Conservation (phyloP, 768 basidiomycete genomes). For the Kwoniella pini region DNA sequence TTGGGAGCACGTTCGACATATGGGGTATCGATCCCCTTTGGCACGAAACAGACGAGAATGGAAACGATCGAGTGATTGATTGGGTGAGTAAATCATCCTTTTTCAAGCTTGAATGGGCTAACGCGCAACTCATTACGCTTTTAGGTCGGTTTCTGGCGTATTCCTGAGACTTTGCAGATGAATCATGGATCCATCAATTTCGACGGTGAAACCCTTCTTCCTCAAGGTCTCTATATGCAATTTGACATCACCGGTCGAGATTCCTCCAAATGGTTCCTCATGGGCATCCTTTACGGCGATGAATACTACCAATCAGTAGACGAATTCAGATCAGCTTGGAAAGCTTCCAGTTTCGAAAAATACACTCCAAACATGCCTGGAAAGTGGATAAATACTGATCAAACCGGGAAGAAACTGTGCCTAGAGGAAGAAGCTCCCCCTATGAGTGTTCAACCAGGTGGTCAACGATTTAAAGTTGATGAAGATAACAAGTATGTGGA, state of each 20-base stretch:
- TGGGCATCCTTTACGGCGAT: conserved; percentile 42
- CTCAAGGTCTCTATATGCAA: conserved; percentile 40
- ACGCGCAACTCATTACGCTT: not conserved
- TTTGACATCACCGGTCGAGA: conserved; percentile 45
- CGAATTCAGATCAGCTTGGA: conserved; percentile 46
- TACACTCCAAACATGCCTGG: conserved; percentile 32
- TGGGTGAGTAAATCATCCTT: conserved; percentile 26
- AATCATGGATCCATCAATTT: conserved; percentile 24
- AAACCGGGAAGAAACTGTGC: conserved; percentile 22
- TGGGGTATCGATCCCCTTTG: conserved; percentile 52
- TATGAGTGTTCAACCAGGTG: conserved; percentile 62
- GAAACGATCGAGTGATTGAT: conserved; percentile 28
- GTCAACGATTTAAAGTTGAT: conserved; percentile 64
- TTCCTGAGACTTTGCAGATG: conserved; percentile 18
- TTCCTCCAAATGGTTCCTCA: conserved; percentile 31
- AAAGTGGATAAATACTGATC: conserved; percentile 39
- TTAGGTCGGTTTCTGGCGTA: conserved; percentile 28
- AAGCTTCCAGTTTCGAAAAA: conserved; percentile 24
- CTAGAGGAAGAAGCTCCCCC: conserved; percentile 51
- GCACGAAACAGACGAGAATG: conserved; percentile 36
- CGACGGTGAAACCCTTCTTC: conserved; percentile 37
- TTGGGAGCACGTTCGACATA: conserved; percentile 18
- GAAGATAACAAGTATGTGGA: conserved; percentile 60
- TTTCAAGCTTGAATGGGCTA: not conserved
- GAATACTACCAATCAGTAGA: conserved; percentile 36